A percentile compares a stretch with the other conserved stretches of the same genome.
Conservation (phyloP, 768 basidiomycete genomes). For the Crepidotus variabilis region DNA sequence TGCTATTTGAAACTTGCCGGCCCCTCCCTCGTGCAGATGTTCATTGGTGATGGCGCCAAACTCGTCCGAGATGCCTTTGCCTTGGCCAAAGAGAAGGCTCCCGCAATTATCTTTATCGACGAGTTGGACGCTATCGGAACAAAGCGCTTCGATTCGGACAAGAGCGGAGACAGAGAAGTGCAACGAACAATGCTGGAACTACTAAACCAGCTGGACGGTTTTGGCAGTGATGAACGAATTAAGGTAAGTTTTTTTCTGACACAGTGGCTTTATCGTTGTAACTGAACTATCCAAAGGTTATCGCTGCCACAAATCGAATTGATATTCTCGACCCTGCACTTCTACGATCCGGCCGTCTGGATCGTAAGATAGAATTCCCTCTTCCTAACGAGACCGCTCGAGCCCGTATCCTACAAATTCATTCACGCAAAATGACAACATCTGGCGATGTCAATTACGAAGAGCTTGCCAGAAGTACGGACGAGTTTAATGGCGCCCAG, state of each 20-base stretch:
- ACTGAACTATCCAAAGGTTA: slow-evolving; percentile 57
- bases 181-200: slow-evolving; percentile 99
- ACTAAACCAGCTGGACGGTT: slow-evolving; percentile 96
- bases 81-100: slow-evolving; percentile 96
- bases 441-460: slow-evolving; percentile 91
- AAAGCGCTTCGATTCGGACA: slow-evolving; percentile 97
- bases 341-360: slow-evolving; percentile 95
- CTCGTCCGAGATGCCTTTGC: slow-evolving; percentile 98
- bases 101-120: slow-evolving; percentile 99
- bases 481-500: slow-evolving; percentile 98
- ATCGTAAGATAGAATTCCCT: slow-evolving; percentile 98
- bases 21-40: slow-evolving; percentile 99
- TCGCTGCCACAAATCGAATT: slow-evolving; percentile 97
- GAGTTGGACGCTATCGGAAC: slow-evolving; percentile 99
- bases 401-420: slow-evolving; percentile 93
- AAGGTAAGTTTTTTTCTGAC: slow-evolving; percentile 54
- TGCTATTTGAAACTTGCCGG: slow-evolving; percentile 98
- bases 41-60: slow-evolving; percentile 99
- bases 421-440: slow-evolving; percentile 93
- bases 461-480: slow-evolving; percentile 93
- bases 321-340: slow-evolving; percentile 98
- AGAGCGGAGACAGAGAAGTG: slow-evolving; percentile 99
- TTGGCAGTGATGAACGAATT: slow-evolving; percentile 94
- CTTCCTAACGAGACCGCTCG: slow-evolving; percentile 95
- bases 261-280: slow-evolving; percentile 3